A percentile compares a stretch with the other conserved stretches of the same genome.
Evolutionary conservation across 768 basidiomycete species (phyloP).

Genomic region (Suillus lakei): DNA sequence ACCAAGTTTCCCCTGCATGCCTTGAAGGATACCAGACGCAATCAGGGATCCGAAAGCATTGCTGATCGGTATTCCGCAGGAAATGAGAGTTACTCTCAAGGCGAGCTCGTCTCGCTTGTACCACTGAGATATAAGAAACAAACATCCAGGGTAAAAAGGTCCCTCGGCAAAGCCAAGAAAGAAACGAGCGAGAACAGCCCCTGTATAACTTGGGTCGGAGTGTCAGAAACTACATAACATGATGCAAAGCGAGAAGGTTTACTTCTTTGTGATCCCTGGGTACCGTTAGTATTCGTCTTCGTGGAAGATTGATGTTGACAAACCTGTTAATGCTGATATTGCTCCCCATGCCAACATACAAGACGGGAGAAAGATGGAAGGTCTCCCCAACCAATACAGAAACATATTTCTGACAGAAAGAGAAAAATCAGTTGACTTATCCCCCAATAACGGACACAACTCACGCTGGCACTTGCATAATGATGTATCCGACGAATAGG

Average conservation of each 20-base stretch:
- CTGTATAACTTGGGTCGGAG: conserved; percentile 13
- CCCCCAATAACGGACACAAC: background rate
- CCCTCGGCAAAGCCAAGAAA: conserved; percentile 45
- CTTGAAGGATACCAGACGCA: conserved; percentile 46
- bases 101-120: conserved; percentile 45
- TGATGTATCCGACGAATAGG: conserved; percentile 31
- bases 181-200: conserved; percentile 42
- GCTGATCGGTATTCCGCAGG: conserved; percentile 43
- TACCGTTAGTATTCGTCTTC: background rate
- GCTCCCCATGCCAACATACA: conserved; percentile 40
- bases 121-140: conserved; percentile 43
- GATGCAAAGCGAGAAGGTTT: background rate
- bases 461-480: conserved; percentile 29
- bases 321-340: conserved; percentile 44
- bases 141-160: conserved; percentile 32
- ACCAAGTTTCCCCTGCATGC: conserved; percentile 46
- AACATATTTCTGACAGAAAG: conserved; percentile 30
- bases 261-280: conserved; percentile 11
- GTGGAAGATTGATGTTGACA: background rate
- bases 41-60: conserved; percentile 53
- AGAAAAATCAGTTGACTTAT: background rate
- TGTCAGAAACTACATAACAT: background rate
- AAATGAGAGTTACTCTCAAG: conserved; percentile 39
- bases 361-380: conserved; percentile 29
- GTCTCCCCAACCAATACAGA: conserved; percentile 34